Evolutionary conservation across 345 rosid species (phyloP), one percentile per base, ranked within the genome.

Genomic region (Hirschfeldia incana): DNA sequence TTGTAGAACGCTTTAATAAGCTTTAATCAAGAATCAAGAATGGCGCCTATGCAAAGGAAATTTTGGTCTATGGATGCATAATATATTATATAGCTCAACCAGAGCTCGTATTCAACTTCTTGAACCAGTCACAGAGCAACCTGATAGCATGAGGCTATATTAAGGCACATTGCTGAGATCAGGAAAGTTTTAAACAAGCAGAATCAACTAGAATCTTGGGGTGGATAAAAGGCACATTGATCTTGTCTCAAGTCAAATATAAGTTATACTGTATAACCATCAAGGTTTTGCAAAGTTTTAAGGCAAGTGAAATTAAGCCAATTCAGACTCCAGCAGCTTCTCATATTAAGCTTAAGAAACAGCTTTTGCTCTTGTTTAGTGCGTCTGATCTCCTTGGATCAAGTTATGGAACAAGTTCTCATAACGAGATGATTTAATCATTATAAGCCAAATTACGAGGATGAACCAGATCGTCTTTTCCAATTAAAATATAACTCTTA

Each of bases 401-500:
- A 64, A 32, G 46, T 65, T 34, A 34, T 34, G 46, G 8, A 6
- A 65, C 68, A 64, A 15, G 28, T 64, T 63, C 4, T 29, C 16
- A 62, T 10, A 62, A 2, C 21, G 8, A 63, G 26, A 63, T 32
- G 42, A 66, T 37, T 37, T 59, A 76, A 46, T 63, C 70, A 77
- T 72, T 71, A 78, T 49, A 72, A 78, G 51, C 67, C 67, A 65
- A 78, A 65, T 70, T 5, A 72, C 55, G 67, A 72, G 29, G 1
- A 70, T 72, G 81, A 71, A 78, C 67, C 72, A 72, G 21, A 70
- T 11, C 32, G 0, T 57, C n/a, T 9, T 64, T 78, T 32, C 77
- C 4, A n/a, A 72, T 65, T 72, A 78, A 76, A 65, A 57, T 30
- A 65, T 10, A 65, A 78, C 77, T 65, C 81, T 42, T 58, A 72